Percentiles rank a stretch among this genome's conserved stretches.
These are phyloP conservation scores for Xylaria sp. DNA, from an alignment of 2,329 filamentous ascomycete genomes.

Conservation along the genomic window DNA sequence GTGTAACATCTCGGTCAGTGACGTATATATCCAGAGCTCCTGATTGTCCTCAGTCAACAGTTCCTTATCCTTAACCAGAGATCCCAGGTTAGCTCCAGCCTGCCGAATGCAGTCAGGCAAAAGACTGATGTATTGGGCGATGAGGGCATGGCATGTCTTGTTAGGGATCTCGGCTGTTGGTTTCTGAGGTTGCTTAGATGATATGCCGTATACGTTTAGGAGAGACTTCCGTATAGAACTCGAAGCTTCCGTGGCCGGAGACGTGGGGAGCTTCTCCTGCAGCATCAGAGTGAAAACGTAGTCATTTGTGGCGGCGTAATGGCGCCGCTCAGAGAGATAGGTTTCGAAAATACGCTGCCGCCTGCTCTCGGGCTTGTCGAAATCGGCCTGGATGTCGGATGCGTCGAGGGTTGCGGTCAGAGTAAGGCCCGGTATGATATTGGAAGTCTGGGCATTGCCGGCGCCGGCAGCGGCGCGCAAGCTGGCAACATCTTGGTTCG, in stretches of 20 bases:
- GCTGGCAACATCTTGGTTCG: conserved; percentile 80
- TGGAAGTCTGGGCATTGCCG: conserved; percentile 67
- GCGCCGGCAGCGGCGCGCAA: conserved; percentile 78
- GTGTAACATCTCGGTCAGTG: conserved; percentile 74
- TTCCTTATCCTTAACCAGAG: conserved; percentile 61
- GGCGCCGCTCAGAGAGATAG: conserved; percentile 77
- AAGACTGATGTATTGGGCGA: conserved; percentile 61
- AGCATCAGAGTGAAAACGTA: conserved; percentile 64
- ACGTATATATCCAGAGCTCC: conserved; percentile 48
- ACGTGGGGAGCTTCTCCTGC: conserved; percentile 49
- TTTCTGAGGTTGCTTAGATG: conserved; percentile 47
- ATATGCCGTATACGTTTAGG: conserved; percentile 49
- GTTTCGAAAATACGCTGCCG: conserved; percentile 75
- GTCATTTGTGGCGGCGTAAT: conserved; percentile 73
- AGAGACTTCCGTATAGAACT: conserved; percentile 48
- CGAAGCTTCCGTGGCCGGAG: conserved; percentile 44
- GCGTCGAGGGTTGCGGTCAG: conserved; percentile 61
- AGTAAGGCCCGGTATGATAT: conserved; percentile 66
- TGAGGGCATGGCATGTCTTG: conserved; percentile 57
- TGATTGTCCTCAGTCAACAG: conserved; percentile 45
- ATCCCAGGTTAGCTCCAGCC: conserved; percentile 61
- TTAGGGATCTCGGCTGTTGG: conserved; percentile 46
- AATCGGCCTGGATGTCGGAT: conserved; percentile 66
- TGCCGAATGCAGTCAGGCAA: conserved; percentile 62
- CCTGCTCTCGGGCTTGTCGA: conserved; percentile 71